phyloP scores from a whole-genome alignment of 345 rosid genomes.

The Carallia pectinifolia region DNA sequence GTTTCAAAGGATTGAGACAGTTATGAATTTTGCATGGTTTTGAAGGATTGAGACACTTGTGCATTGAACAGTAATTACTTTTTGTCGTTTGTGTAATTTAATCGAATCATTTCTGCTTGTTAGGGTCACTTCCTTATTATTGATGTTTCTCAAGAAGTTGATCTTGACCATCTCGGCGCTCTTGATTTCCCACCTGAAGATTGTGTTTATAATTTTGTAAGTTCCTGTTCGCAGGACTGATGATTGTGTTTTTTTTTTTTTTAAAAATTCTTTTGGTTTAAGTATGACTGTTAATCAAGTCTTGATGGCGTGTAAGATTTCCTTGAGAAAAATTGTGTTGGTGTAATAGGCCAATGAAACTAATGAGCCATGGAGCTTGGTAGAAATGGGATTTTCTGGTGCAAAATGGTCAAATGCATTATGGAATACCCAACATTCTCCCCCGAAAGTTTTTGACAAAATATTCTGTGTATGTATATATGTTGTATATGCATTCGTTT shows the following conservation, averaged over 20 bases:
- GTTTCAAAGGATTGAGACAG: background rate
- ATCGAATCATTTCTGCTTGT: conserved; percentile 1
- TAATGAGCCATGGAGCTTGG: no score
- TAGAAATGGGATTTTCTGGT: no score
- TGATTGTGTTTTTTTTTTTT: background rate
- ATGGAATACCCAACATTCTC: no score
- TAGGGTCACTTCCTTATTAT: conserved; percentile 86
- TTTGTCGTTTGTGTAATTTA: background rate
- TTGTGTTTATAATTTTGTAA: conserved; percentile 86
- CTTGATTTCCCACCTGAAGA: conserved; percentile 90
- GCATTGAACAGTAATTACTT: background rate
- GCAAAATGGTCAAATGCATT: no score
- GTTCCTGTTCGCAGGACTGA: conserved; percentile 17
- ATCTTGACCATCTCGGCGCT: conserved; percentile 90
- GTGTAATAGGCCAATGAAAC: conserved; percentile 41
- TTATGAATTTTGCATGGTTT: background rate
- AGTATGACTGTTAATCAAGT: no score
- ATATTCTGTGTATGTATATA: no score
- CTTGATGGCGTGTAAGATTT: conserved; percentile 49
- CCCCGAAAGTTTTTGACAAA: no score
- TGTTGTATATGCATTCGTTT: no score
- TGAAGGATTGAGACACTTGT: background rate
- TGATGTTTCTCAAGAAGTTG: conserved; percentile 92
- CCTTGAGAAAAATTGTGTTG: conserved; percentile 85
- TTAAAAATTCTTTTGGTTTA: no score